Evolutionary conservation across 2,329 filamentous ascomycete genomes (phyloP), one percentile per base, ranked within the genome.

Genomic region (Aureobasidium sp.): DNA sequence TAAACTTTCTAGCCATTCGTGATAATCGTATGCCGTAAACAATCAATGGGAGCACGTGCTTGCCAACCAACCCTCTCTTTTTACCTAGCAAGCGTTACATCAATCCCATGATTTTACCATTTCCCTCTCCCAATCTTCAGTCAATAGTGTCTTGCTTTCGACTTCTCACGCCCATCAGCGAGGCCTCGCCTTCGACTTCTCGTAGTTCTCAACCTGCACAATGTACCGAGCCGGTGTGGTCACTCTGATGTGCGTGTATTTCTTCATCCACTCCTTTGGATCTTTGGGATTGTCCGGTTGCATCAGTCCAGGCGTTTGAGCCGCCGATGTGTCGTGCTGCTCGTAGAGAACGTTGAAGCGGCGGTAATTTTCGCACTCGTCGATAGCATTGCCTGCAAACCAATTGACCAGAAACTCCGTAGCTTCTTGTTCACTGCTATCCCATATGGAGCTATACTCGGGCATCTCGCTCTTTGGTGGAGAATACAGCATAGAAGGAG

Each of bases 331-430:
- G 62, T 32, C 54, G 15, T 64, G 30, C 9, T 61, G 59, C 27
- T 69, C 66, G 57, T 72, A 63, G 41, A 68, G 66, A 10, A 74
- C 65, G 10, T 66, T 50, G 54, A 73, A 72, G 34, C 67, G 68
- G 16, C 71, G 59, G 57, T 66, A 71, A 4, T 63, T 64, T 32
- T 49, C 62, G 3, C 65, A 65, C 11, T 72, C 63, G 27, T 62
- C 29, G 4, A 67, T 45, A 29, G 62, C 61, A 66, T 67, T 70
- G 27, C 59, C 59, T 9, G 49, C 36, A 45, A 73, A 74, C 70
- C 70, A 71, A 3, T 71, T 63, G 15, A 73, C 69, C 57, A 72
- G 62, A 5, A 64, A 63, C 34, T 70, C 69, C 2, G 69, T 69
- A 3, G 71, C 68, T 32, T 62, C 63, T 29, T 48, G 52, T 27